Percentiles rank a stretch among this genome's conserved stretches.
Conservation (phyloP, 2,329 filamentous ascomycete genomes). For the Paracoccidioides lutzii region DNA sequence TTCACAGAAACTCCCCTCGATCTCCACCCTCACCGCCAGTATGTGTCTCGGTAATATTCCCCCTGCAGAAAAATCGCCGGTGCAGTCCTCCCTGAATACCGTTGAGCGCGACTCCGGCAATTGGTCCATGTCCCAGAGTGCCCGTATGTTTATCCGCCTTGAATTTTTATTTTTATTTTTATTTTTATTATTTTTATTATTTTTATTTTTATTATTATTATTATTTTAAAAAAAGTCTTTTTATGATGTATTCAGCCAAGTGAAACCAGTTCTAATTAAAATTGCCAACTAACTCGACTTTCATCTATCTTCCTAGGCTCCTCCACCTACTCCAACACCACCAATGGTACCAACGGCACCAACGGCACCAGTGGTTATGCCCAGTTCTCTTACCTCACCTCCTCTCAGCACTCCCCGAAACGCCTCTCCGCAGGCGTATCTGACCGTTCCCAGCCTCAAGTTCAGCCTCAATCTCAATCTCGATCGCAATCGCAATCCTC, state of each 20-base stretch:
- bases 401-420: conserved; percentile 35
- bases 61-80: conserved; percentile 30
- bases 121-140: conserved; percentile 47
- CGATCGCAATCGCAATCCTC: conserved; percentile 9
- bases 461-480: neutral
- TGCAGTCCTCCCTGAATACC: conserved; percentile 31
- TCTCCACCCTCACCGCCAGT: conserved; percentile 35
- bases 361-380: conserved; percentile 14
- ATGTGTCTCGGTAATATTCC: conserved; percentile 22
- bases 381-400: conserved; percentile 25
- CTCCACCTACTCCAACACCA: conserved; percentile 36
- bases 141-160: conserved; percentile 31
- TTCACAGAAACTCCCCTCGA: conserved; percentile 34
- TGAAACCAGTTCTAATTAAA: too few relatives aligned
- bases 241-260: too few relatives aligned
- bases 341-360: conserved; percentile 31
- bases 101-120: conserved; percentile 45
- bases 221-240: too few relatives aligned
- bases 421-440: conserved; percentile 24
- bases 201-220: neutral
- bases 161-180: neutral
- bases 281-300: too few relatives aligned
- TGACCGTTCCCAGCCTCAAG: conserved; percentile 11
- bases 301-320: conserved; percentile 23
- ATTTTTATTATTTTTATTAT: neutral